Percentiles rank a stretch among this genome's conserved stretches.
Conservation (phyloP, 768 basidiomycete genomes). For the Boletus rubropictus region DNA sequence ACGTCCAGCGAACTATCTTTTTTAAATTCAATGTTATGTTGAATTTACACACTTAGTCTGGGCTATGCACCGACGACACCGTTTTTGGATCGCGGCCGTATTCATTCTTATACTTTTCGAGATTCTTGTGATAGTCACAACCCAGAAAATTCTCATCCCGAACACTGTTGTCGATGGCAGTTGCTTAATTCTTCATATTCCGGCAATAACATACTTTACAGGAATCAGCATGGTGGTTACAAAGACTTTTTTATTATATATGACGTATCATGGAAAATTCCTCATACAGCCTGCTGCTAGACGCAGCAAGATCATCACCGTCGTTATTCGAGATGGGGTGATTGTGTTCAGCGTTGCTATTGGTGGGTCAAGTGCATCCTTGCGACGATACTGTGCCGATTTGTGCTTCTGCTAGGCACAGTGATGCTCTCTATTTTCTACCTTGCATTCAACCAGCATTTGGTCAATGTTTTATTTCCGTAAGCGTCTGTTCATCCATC, state of each 20-base stretch:
- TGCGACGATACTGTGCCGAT: not conserved
- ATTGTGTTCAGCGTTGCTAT: slow-evolving; percentile 5
- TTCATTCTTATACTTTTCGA: slow-evolving; percentile 5
- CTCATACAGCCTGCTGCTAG: slow-evolving; percentile 6
- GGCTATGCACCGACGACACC: slow-evolving; percentile 11
- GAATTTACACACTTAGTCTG: slow-evolving; percentile 4
- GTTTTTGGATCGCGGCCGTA: not conserved
- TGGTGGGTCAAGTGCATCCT: slow-evolving; percentile 8
- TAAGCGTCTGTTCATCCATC: slow-evolving; percentile 2
- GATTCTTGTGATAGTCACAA: not conserved
- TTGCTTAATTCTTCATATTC: slow-evolving; percentile 8
- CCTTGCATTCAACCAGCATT: not conserved
- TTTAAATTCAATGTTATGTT: not conserved
- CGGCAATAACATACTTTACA: not conserved
- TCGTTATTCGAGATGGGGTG: slow-evolving; percentile 16
- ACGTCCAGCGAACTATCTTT: not conserved
- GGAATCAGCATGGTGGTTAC: slow-evolving; percentile 6
- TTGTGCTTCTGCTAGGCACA: not conserved
- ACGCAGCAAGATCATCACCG: slow-evolving; percentile 8
- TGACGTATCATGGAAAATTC: slow-evolving; percentile 16
- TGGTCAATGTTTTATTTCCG: slow-evolving; percentile 17
- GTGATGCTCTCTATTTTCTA: not conserved
- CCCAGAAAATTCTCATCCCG: not conserved
- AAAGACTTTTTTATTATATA: slow-evolving; percentile 11
- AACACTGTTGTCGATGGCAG: slow-evolving; percentile 4